A percentile compares a stretch with the other conserved stretches of the same genome.
Evolutionary conservation across 2,329 filamentous ascomycete species (phyloP).

Genomic region (Ceratocystis ficicola): DNA sequence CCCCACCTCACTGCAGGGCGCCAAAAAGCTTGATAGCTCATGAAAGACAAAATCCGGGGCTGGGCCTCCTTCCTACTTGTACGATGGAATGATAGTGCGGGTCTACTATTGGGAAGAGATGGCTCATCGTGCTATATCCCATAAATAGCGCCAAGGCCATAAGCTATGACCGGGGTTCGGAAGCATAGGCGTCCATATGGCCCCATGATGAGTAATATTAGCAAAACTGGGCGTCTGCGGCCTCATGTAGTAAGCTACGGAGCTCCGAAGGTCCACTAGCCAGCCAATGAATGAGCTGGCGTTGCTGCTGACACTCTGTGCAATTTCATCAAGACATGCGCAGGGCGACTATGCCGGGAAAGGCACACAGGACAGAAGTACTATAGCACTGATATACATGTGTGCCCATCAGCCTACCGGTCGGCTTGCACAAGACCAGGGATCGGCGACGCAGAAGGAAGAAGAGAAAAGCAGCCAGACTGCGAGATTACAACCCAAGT

Average conservation of each 20-base stretch:
- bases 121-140: no score
- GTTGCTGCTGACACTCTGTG: background rate
- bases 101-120: no score
- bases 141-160: no score
- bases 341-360: background rate
- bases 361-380: background rate
- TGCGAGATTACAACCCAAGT: background rate
- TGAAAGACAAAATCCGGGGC: no score
- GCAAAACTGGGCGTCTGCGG: background rate
- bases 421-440: background rate
- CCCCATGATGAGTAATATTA: background rate
- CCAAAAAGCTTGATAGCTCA: no score
- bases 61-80: no score
- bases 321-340: background rate
- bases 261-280: background rate
- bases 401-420: background rate
- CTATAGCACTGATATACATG: background rate
- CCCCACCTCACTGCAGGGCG: no score
- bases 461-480: background rate
- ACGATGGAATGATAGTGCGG: no score
- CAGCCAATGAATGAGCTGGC: background rate
- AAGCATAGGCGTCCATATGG: background rate
- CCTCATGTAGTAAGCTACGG: constrained; percentile 1
- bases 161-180: background rate
- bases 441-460: background rate